Evolutionary conservation across 257 asterid species (phyloP).

Genomic region (Dorcoceras hygrometricum): DNA sequence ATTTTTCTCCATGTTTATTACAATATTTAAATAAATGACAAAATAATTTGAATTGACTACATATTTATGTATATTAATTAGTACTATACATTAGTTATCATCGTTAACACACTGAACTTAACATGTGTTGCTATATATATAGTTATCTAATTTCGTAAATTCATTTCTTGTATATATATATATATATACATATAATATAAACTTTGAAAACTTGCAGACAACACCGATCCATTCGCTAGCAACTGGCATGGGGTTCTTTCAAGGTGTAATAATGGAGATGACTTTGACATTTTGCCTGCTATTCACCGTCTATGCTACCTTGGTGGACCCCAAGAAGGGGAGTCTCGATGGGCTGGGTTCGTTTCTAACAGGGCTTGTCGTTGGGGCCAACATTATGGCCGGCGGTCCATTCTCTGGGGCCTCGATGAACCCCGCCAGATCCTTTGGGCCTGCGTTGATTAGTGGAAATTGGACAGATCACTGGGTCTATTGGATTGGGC

Average conservation of each 20-base stretch:
- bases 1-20: too few relatives aligned
- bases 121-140: too few relatives aligned
- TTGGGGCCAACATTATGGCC: slow-evolving; percentile 93
- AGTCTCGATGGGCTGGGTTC: slow-evolving; percentile 80
- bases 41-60: too few relatives aligned
- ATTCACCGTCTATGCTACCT: slow-evolving; percentile 79
- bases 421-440: slow-evolving; percentile 95
- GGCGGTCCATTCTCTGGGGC: slow-evolving; percentile 93
- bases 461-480: slow-evolving; percentile 92
- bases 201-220: slow-evolving; percentile 31
- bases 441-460: slow-evolving; percentile 85
- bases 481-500: slow-evolving; percentile 96
- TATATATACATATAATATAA: neutral
- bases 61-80: too few relatives aligned
- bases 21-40: too few relatives aligned
- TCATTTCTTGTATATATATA: too few relatives aligned
- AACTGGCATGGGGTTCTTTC: slow-evolving; percentile 52
- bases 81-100: too few relatives aligned
- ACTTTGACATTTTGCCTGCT: slow-evolving; percentile 74
- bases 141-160: too few relatives aligned
- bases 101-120: too few relatives aligned
- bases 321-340: slow-evolving; percentile 96
- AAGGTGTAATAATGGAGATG: slow-evolving; percentile 84
- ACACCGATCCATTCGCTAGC: slow-evolving; percentile 84
- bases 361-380: slow-evolving; percentile 73